phyloP scores from a whole-genome alignment of 2,329 filamentous ascomycete species.

The Lasiodiplodia theobromae region DNA sequence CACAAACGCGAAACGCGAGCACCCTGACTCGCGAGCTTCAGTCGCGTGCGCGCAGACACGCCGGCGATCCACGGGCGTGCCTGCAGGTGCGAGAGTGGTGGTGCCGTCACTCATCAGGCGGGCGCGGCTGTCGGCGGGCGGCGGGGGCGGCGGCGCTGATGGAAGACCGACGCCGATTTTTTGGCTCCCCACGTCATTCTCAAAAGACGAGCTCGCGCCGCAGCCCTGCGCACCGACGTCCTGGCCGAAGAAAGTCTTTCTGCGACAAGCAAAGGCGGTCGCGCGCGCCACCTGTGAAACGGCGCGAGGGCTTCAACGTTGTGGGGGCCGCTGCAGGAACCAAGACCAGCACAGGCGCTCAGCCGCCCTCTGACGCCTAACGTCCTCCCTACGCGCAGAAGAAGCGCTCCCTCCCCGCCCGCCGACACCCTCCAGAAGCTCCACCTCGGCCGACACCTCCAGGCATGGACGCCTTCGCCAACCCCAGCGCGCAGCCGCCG shows the following conservation, averaged over 20 bases:
- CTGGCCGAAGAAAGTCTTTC: slow-evolving; percentile 9
- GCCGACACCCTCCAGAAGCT: background rate
- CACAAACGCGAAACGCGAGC: background rate
- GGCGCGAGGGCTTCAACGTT: slow-evolving; percentile 18
- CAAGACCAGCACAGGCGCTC: background rate
- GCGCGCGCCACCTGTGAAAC: slow-evolving; percentile 12
- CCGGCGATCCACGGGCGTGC: background rate
- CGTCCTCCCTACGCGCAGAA: slow-evolving; percentile 2
- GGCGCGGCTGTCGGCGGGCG: background rate
- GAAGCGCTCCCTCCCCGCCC: background rate
- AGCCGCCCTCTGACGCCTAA: slow-evolving; percentile 14
- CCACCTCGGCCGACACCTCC: slow-evolving; percentile 20
- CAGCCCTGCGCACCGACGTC: slow-evolving; percentile 20
- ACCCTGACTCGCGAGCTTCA: background rate
- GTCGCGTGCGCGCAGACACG: background rate
- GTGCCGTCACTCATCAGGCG: background rate
- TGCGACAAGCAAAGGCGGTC: slow-evolving; percentile 13
- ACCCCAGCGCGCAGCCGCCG: slow-evolving; percentile 10
- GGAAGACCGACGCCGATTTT: slow-evolving; percentile 7
- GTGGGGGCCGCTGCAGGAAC: slow-evolving; percentile 25
- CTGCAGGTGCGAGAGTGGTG: background rate
- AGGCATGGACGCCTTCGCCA: slow-evolving; percentile 21
- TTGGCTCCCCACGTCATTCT: slow-evolving; percentile 18
- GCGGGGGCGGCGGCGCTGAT: background rate
- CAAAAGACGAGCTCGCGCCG: slow-evolving; percentile 8